Evolutionary conservation across 2,329 filamentous ascomycete genomes (phyloP), one percentile per base, ranked within the genome.

Genomic region (Emmonsia crescens): DNA sequence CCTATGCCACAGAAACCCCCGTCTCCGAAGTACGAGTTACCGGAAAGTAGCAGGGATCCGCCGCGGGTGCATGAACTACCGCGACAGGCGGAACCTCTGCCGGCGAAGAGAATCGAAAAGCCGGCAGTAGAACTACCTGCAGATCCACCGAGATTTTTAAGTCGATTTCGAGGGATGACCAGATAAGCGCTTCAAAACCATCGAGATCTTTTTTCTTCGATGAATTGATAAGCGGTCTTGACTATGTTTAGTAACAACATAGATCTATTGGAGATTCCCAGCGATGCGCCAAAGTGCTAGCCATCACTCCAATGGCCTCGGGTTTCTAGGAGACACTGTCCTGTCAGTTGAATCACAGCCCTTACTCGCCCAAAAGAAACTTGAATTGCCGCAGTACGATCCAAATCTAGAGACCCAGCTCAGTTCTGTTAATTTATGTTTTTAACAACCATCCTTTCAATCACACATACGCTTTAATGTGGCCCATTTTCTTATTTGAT

Each of bases 111-210:
- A 57, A 57, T n/a, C 24, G 24, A 12, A n/a, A 60, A 60, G 48
- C 36, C 49, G 9, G 44, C 48, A 3, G 59, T 60, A 4, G 59
- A 60, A 44, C 36, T 60, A 10, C 59, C 59, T 44, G 24, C 44
- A 44, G 59, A 60, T 14, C 48, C 48, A 4, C 44, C 44, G n/a
- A 27, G 49, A 40, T 60, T 60, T 29, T 60, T 60, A 38, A 54
- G 49, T 24, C 59, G 59, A 29, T 46, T 49, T 33, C 42, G 55
- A 38, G 52, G 52, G n/a, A 42, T 46, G 8, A 40, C 55, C 14
- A 57, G 36, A 57, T 57, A 46, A 44, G 1, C n/a, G 16, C 2
- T 24, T 19, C 38, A 19, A 57, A 29, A 44, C 9, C 12, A 9
- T n/a, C 2, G 10, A 10, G 3, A 46, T 21, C 33, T 16, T 14